A percentile compares a stretch with the other conserved stretches of the same genome.
phyloP scores from a whole-genome alignment of 73 alveolate genomes.

The Tetrahymena elliotti region DNA sequence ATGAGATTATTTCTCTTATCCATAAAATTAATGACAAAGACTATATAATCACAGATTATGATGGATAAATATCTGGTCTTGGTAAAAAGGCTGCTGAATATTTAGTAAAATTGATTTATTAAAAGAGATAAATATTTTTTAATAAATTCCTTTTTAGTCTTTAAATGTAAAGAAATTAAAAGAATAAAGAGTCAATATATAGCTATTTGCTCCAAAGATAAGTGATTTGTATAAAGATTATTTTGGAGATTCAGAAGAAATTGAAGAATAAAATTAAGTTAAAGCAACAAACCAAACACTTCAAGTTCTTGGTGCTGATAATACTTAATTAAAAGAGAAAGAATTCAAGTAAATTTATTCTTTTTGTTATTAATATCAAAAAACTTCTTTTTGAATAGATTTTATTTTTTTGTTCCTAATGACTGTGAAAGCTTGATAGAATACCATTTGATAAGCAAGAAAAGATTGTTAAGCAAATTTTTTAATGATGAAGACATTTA shows the following conservation, averaged over 20 bases:
- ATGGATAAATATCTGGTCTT: constrained; percentile 21
- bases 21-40: constrained; percentile 33
- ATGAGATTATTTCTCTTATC: constrained; percentile 20
- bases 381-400: neutral
- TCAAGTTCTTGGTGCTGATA: neutral
- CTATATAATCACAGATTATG: constrained; percentile 21
- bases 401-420: neutral
- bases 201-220: constrained; percentile 16
- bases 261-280: neutral
- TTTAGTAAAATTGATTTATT: neutral
- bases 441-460: neutral
- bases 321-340: neutral
- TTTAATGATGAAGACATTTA: neutral
- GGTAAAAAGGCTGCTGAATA: constrained; percentile 22
- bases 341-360: neutral
- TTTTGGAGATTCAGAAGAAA: constrained; percentile 11
- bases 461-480: neutral
- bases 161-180: neutral
- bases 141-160: neutral
- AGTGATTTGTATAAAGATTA: constrained; percentile 1
- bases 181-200: constrained; percentile 2
- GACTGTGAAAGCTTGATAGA: neutral
- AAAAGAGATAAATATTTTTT: neutral
- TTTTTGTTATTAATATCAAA: neutral
- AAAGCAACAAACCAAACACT: neutral